Evolutionary conservation across 2,329 filamentous ascomycete genomes (phyloP), one percentile per base, ranked within the genome.

Genomic region (Didymella glomerata): DNA sequence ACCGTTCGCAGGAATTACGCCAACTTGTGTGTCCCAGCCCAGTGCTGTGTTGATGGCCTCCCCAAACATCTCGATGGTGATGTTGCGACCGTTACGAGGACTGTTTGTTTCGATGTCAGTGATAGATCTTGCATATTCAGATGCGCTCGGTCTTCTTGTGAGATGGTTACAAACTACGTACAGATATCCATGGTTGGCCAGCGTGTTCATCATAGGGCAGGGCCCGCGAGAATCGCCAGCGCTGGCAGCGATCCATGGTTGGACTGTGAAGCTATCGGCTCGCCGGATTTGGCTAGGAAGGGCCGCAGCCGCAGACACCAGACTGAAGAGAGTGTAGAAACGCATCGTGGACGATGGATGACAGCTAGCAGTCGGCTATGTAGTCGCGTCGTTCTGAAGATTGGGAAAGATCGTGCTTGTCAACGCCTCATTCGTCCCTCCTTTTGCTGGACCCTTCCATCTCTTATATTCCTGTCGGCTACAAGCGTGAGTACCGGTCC

Each of bases 181-280:
- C 48, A 51, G 48, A n/a, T 51, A 51, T 42, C 48, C 48, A 42
- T 51, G 48, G 36, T 51, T 51, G 48, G 48, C 48, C 24, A 51
- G 44, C 1, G 48, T 51, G 24, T 51, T 51, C 48, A 51, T n/a
- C 48, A 51, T 51, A 18, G 48, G 48, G 38, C 48, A 51, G n/a
- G 48, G 48, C 4, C 25, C 48, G 48, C 48, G 48, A 16, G 48
- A 51, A 14, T 51, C 48, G 18, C 24, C 38, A 42, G 48, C 25
- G 11, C n/a, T 9, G 18, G 36, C 36, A 40, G 36, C 36, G 16
- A 40, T 40, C 36, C 36, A 40, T 20, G 36, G 36, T 18, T 40
- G 36, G 36, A 40, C 36, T 40, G n/a, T 40, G 36, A 40, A 40
- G 36, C 11, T 20, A 11, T 40, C 18, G n/a, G 36, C 4, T 40